Base-by-base conservation (phyloP, 2,329 filamentous ascomycete species). In the Raffaelea arxii region DNA sequence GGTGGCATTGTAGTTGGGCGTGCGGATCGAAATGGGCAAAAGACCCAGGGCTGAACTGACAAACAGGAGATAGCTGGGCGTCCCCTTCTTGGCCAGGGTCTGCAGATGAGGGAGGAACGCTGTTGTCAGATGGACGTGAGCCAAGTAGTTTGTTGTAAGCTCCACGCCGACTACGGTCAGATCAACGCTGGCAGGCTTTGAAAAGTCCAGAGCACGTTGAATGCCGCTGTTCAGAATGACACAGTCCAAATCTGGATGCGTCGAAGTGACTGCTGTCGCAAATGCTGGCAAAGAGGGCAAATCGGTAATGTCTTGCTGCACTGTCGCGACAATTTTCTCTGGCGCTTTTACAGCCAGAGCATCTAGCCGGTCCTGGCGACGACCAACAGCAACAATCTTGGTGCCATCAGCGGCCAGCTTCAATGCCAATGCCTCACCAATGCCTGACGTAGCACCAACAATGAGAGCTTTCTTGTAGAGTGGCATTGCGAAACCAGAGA, bases 371-470 rank as follows among this genome's bases (percentile, higher is more conserved):
- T 72, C 66, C 53, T 70, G 55, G 41, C 72, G 65, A 12, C 72
- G 65, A 14, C 71, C 72, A 10, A 71, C 66, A 1, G 62, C 67
- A 21, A 70, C 67, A 7, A 76, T 67, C 47, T 65, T 61, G 23
- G 64, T 58, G 21, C 69, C 68, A 44, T 61, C 56, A 14, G 57
- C 46, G 41, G 72, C 50, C 11, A 58, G 50, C 47, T 55, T 55
- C 24, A 56, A 45, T 9, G 68, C 67, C 53, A 76, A 59, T 2
- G 65, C 68, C 41, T 58, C 58, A 32, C 72, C 72, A 44, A 76
- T 75, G 30, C 71, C 72, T 10, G 68, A 66, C 1, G 72, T 75
- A 12, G 71, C 70, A 4, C 72, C 71, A 44, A 75, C 56, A n/a
- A 75, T 46, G 21, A 76, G 65, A 9, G 71, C 63, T 51, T 69